phyloP scores from a whole-genome alignment of 345 rosid species.

The Leavenworthia alabamica region DNA sequence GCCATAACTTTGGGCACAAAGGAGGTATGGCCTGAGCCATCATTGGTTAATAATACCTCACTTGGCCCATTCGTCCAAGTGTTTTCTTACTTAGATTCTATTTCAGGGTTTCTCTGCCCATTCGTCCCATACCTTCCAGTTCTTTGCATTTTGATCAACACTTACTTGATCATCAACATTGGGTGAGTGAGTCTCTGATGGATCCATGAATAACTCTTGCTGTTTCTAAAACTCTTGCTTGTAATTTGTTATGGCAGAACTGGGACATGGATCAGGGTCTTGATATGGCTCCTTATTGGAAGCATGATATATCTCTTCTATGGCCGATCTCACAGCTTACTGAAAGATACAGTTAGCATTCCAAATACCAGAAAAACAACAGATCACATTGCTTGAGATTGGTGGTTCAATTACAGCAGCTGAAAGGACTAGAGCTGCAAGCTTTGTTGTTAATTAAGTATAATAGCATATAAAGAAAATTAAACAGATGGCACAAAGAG shows the following conservation, averaged over 20 bases:
- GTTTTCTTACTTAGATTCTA: neutral
- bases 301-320: constrained; percentile 44
- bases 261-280: constrained; percentile 60
- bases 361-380: constrained; percentile 38
- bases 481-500: constrained; percentile 7
- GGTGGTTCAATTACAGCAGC: too few species aligned
- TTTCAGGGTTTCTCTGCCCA: constrained; percentile 58
- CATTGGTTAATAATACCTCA: too few species aligned
- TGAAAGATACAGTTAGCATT: constrained; percentile 32
- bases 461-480: constrained; percentile 1
- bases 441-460: constrained; percentile 17
- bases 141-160: constrained; percentile 51
- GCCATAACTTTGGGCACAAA: constrained; percentile 57
- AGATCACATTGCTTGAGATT: constrained; percentile 25
- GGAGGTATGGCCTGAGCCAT: constrained; percentile 43
- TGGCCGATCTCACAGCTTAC: constrained; percentile 54
- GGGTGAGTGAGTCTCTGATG: constrained; percentile 43
- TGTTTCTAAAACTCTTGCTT: constrained; percentile 8
- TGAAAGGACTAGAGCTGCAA: constrained; percentile 8
- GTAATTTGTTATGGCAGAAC: constrained; percentile 33
- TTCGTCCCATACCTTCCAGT: constrained; percentile 53
- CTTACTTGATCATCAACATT: constrained; percentile 50
- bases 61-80: too few species aligned
- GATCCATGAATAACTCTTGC: neutral
- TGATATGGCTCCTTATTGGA: constrained; percentile 57